A percentile compares a stretch with the other conserved stretches of the same genome.
These are phyloP conservation scores for Mrakia hoshinonis DNA, from an alignment of 768 basidiomycete species.

Conservation along the genomic window DNA sequence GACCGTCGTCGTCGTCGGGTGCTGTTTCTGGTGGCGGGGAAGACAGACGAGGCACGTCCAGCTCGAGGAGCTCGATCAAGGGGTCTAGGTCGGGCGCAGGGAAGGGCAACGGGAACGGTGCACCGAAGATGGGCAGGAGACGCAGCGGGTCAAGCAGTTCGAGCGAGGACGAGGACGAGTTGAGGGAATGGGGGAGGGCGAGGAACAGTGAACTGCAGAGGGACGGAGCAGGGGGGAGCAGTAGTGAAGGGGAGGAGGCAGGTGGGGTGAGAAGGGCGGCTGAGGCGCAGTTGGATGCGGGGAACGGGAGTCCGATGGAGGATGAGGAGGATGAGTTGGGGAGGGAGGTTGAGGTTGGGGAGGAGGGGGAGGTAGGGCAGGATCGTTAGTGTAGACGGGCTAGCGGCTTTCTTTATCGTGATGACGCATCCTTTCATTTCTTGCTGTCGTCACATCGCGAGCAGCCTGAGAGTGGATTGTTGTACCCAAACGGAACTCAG, in stretches of 20 bases:
- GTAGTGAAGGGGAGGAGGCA: neutral
- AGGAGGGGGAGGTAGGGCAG: neutral
- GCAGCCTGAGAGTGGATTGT: no score
- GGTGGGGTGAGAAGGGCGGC: neutral
- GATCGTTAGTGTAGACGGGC: neutral
- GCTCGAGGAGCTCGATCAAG: neutral
- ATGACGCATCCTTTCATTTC: no score
- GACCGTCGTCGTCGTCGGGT: neutral
- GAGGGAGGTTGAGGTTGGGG: neutral
- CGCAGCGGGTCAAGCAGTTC: no score
- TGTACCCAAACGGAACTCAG: no score
- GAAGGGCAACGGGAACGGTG: no score
- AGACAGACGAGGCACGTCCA: neutral
- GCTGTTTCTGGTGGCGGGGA: neutral
- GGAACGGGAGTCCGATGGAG: neutral
- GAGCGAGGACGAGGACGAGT: slow-evolving; percentile 7
- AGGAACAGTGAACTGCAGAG: no score
- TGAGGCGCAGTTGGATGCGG: neutral
- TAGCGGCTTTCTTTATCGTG: no score
- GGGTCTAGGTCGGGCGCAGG: no score
- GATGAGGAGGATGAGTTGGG: neutral
- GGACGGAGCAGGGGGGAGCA: neutral
- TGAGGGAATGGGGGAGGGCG: slow-evolving; percentile 8
- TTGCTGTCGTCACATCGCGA: no score
- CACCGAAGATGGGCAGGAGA: no score